Evolutionary conservation across 1,139 yeast genomes (phyloP), one percentile per base, ranked within the genome.

Genomic region (Scheffersomyces lignicola): DNA sequence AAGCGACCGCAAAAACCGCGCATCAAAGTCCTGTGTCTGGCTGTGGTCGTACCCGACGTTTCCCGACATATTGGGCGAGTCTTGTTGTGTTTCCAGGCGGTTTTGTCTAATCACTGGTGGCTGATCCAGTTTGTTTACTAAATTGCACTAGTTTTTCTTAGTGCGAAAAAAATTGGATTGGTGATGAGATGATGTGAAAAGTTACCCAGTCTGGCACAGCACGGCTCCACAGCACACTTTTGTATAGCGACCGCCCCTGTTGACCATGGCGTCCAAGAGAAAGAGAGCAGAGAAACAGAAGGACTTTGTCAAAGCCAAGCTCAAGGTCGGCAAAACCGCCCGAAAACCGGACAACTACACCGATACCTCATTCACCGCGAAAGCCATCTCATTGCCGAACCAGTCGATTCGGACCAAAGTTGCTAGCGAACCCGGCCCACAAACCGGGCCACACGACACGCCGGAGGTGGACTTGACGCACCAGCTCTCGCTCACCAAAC

Each of bases 301-400:
- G 62, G 94, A 85, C 52, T 85, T 85, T 54, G 74, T 65, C 31
- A 92, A 90, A 65, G 76, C 83, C 41, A 90, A 88, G 66, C 75
- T 92, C 33, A 83, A 76, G 53, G 97, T 92, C 26, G 99, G 99
- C 38, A 92, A 92, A 59, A 69, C 83, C 2, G 77, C 79, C 18
- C 79, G 79, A 6, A 78, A 76, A 43, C 78, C 90, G 3, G 76
- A 79, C 22, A 88, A 87, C 55, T 78, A 73, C 40, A 92, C 98
- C 5, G 92, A 85, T 49, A 87, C 96, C 0, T 81, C 92, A 0
- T 90, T 90, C 60, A 77, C 74, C 33, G 80, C 96, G n/a, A 85
- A 80, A 42, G 58, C 83, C 22, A 82, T 86, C 41, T 73, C 80
- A 12, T 62, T 85, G 15, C 88, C 81, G 18, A 66, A 69, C 52